A percentile compares a stretch with the other conserved stretches of the same genome.
phyloP scores from a whole-genome alignment of 768 basidiomycete genomes.

The Podaxis carcinomalis region DNA sequence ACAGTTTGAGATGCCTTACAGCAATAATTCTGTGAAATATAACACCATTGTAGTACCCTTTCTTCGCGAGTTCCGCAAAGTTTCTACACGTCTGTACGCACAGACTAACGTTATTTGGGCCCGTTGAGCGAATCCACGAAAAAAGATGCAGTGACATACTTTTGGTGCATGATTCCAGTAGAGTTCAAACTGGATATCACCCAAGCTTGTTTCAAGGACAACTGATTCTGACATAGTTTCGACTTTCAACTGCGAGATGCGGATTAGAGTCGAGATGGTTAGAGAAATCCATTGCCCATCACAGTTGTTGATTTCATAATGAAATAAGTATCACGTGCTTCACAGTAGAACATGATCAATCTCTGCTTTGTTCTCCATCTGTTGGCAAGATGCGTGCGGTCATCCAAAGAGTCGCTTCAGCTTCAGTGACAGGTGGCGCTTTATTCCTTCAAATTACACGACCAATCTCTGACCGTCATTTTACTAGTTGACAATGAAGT shows the following conservation, averaged over 20 bases:
- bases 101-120: slow-evolving; percentile 16
- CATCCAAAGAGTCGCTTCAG: slow-evolving; percentile 77
- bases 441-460: background rate
- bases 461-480: background rate
- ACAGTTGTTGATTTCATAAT: background rate
- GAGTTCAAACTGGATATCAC: slow-evolving; percentile 85
- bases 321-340: background rate
- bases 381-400: slow-evolving; percentile 70
- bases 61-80: slow-evolving; percentile 85
- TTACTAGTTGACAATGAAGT: slow-evolving; percentile 68
- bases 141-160: slow-evolving; percentile 26
- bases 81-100: slow-evolving; percentile 83
- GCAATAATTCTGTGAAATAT: slow-evolving; percentile 90
- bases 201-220: slow-evolving; percentile 76
- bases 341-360: background rate
- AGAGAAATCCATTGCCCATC: background rate
- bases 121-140: background rate
- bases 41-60: slow-evolving; percentile 89
- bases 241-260: background rate
- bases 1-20: slow-evolving; percentile 35
- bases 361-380: background rate
- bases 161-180: slow-evolving; percentile 89
- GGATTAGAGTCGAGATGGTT: background rate
- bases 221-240: slow-evolving; percentile 45
- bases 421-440: slow-evolving; percentile 73